Evolutionary conservation across 345 rosid species (phyloP), one percentile per base, ranked within the genome.

Genomic region (Salix viminalis): DNA sequence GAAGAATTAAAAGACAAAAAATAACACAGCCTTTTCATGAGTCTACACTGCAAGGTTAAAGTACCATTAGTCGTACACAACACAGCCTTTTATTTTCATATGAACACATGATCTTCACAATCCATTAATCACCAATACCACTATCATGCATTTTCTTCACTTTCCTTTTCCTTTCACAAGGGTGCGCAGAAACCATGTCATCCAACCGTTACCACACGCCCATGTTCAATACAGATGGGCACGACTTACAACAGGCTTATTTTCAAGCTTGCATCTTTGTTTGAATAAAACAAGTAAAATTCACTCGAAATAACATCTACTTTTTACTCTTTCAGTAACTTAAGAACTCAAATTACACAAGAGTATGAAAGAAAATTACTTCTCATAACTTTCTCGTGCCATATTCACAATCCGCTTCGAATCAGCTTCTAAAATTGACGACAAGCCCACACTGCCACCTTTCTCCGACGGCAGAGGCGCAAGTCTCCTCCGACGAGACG

Each of bases 351-450:
- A 13, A 65, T 26, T 5, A 65, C 32, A 32, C 37, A 32, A 26
- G 16, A 65, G n/a, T 5, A 5, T 14, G 37, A 4, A 50, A 56
- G 28, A 13, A 44, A 52, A 34, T 68, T 91, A 95, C 99, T 92
- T 96, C 82, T 96, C 97, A 72, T 46, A 94, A 67, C 91, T 85
- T 30, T 92, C 88, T 23, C 81, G 90, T 30, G 98, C 97, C 92
- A 90, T 83, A 66, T 80, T 84, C 71, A 91, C 98, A 75, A 96
- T 92, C 56, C 83, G 84, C 89, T 86, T 94, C 62, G 83, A 90
- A 83, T 94, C 91, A 75, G 95, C 98, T 83, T 96, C 97, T 28
- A 96, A 84, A 76, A 91, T 76, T 44, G 95, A 85, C 1, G 93
- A 75, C 83, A 96, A 82, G 44, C 99, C 98, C 26, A 82, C 85